A percentile compares a stretch with the other conserved stretches of the same genome.
phyloP scores from a whole-genome alignment of 768 basidiomycete species.

The Sporobolomyces pararoseus region DNA sequence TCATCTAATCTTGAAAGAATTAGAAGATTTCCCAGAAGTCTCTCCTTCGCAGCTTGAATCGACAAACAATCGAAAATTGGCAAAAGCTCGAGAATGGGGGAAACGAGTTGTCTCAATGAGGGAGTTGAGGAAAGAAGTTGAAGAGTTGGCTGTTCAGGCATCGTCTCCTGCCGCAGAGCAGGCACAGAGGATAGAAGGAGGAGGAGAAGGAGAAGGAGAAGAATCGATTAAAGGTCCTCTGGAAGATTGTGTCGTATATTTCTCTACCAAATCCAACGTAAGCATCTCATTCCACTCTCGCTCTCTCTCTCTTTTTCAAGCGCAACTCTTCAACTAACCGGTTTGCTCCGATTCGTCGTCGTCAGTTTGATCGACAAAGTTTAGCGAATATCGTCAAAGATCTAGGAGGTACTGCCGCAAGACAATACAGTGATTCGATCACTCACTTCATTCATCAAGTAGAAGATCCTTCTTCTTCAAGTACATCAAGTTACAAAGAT shows the following conservation, averaged over 20 bases:
- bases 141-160: neutral
- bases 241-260: conserved; percentile 24
- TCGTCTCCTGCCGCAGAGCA: neutral
- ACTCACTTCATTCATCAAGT: conserved; percentile 21
- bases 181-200: neutral
- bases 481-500: conserved; percentile 75
- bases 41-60: neutral
- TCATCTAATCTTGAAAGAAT: conserved; percentile 16
- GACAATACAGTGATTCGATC: conserved; percentile 12
- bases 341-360: no score
- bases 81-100: conserved; percentile 18
- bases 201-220: neutral
- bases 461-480: conserved; percentile 61
- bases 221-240: conserved; percentile 1
- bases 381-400: conserved; percentile 21
- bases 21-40: conserved; percentile 2
- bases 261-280: conserved; percentile 24
- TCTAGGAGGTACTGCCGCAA: conserved; percentile 19
- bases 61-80: neutral
- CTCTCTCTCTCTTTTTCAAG: neutral
- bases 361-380: conserved; percentile 19
- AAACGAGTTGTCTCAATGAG: conserved; percentile 14
- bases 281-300: neutral
- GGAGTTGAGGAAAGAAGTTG: neutral
- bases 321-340: no score